These are phyloP conservation scores for Dalbergia cochinchinensis DNA, from an alignment of 306 rosid genomes.

Conservation along the genomic window DNA sequence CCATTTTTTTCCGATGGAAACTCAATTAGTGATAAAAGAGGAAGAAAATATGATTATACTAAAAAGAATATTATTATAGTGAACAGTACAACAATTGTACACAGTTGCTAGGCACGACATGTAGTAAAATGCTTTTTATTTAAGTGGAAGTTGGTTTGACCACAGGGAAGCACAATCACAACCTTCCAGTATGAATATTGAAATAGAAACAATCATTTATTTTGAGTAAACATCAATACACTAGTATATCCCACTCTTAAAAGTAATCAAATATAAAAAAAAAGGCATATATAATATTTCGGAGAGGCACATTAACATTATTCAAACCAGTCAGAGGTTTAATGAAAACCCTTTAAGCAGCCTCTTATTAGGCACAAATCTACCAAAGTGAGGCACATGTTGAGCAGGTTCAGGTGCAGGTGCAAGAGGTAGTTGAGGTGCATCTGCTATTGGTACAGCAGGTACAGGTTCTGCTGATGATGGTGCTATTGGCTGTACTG, in stretches of 20 bases:
- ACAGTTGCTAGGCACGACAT: not conserved
- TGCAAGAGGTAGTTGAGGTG: not conserved
- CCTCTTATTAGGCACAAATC: not conserved
- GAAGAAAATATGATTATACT: not conserved
- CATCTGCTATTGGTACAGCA: not conserved
- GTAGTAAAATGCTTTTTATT: not conserved
- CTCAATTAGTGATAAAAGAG: not conserved
- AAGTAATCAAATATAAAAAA: not conserved
- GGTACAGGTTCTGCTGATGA: not conserved
- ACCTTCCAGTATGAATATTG: not conserved
- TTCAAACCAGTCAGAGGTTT: not conserved
- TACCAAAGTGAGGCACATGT: not conserved
- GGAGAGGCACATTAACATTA: not conserved
- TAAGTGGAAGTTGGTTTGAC: constrained; percentile 1
- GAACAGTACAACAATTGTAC: not conserved
- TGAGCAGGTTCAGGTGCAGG: not conserved
- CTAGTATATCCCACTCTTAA: not conserved
- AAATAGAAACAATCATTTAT: not conserved
- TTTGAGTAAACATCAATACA: not conserved
- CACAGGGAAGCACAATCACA: not conserved
- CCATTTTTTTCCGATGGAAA: too few species aligned
- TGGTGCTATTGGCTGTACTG: not conserved
- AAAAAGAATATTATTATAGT: not conserved
- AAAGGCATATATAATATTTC: too few species aligned
- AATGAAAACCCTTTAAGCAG: not conserved